Conservation (phyloP, 495 filamentous ascomycete species). For the Tuber indicum region DNA sequence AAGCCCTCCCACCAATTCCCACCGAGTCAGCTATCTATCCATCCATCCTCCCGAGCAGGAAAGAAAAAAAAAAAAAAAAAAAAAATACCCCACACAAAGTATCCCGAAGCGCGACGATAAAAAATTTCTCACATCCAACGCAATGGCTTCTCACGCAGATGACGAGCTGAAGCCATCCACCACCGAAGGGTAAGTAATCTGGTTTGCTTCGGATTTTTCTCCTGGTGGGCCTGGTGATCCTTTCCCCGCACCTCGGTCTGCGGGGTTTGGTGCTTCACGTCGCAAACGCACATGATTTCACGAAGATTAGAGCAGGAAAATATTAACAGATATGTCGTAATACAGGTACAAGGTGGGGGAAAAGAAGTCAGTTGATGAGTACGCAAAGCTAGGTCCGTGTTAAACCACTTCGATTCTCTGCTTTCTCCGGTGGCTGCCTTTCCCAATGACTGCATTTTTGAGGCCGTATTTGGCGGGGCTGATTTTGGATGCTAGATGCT, state of each 20-base stretch:
- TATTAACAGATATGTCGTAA: conserved; percentile 12
- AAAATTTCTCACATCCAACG: conserved; percentile 35
- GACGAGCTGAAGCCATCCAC: conserved; percentile 80
- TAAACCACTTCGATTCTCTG: not conserved
- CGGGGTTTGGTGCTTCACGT: conserved; percentile 13
- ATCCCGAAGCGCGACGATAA: conserved; percentile 15
- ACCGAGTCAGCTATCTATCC: not conserved
- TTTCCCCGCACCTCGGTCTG: conserved; percentile 5
- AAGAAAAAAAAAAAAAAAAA: conserved; percentile 4
- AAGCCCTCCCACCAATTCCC: conserved; percentile 16
- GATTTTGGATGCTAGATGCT: conserved; percentile 46
- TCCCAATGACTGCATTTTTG: not conserved
- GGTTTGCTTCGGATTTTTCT: conserved; percentile 12
- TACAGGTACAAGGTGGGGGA: conserved; percentile 81
- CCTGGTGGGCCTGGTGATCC: conserved; percentile 6
- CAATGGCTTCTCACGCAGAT: conserved; percentile 66
- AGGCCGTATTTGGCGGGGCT: not conserved
- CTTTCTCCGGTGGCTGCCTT: not conserved
- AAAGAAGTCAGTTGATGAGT: conserved; percentile 94
- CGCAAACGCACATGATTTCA: not conserved
- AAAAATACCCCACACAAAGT: conserved; percentile 12
- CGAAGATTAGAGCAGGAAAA: not conserved
- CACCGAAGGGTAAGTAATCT: conserved; percentile 59
- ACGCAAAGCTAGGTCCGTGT: conserved; percentile 75
- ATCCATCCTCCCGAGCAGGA: conserved; percentile 15